These are phyloP conservation scores for Hypoxylon trugodes DNA, from an alignment of 495 filamentous ascomycete genomes.

Conservation along the genomic window DNA sequence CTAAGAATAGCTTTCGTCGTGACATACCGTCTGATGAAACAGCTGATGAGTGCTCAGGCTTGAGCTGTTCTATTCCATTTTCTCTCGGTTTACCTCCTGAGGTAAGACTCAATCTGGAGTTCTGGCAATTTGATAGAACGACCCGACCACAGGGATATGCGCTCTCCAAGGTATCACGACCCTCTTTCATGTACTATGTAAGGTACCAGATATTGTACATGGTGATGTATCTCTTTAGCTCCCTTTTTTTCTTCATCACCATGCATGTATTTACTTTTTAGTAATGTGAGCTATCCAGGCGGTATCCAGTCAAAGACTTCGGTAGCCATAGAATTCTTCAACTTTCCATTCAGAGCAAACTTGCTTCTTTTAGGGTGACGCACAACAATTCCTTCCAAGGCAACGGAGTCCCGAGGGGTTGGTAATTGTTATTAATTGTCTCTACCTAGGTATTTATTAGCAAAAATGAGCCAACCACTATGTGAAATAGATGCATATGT, in stretches of 20 bases:
- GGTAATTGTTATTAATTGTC: not conserved
- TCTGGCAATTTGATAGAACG: not conserved
- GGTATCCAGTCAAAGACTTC: slow-evolving; percentile 11
- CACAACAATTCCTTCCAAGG: no score
- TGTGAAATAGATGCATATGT: no score
- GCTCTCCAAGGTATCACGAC: not conserved
- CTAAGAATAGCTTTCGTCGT: not conserved
- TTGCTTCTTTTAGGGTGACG: slow-evolving; percentile 7
- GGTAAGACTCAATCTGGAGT: no score
- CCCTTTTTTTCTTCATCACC: not conserved
- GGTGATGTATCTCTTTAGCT: not conserved
- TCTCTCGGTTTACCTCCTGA: no score
- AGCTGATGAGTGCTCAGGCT: not conserved
- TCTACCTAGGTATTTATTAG: not conserved
- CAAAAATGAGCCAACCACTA: not conserved
- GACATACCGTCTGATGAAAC: slow-evolving; percentile 8
- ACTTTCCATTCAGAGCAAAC: slow-evolving; percentile 15
- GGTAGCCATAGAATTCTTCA: slow-evolving; percentile 11
- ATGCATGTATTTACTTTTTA: slow-evolving; percentile 15
- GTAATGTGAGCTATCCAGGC: slow-evolving; percentile 6
- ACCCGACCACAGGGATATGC: slow-evolving; percentile 16
- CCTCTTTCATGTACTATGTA: not conserved
- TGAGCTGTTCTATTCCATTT: not conserved
- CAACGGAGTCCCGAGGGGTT: no score
- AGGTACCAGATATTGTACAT: no score